A percentile compares a stretch with the other conserved stretches of the same genome.
Evolutionary conservation across 2,329 filamentous ascomycete species (phyloP).

Genomic region (Zymoseptoria passerinii): DNA sequence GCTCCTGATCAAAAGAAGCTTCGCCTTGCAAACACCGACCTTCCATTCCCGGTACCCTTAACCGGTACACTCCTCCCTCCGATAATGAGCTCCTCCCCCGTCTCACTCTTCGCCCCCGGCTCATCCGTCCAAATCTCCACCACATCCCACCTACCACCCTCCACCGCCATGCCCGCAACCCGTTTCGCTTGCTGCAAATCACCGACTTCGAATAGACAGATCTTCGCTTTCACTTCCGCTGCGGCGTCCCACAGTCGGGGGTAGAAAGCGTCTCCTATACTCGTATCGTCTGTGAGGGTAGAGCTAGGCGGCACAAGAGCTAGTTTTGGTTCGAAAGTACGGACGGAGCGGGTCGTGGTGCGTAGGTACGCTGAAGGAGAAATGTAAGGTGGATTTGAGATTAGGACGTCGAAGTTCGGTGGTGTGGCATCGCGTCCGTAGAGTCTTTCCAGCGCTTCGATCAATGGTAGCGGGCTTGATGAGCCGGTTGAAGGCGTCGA

Average conservation of each 20-base stretch:
- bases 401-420: conserved; percentile 50
- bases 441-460: conserved; percentile 10
- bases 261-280: conserved; percentile 56
- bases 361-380: conserved; percentile 55
- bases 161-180: conserved; percentile 48
- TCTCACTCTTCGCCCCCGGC: conserved; percentile 31
- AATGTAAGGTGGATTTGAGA: conserved; percentile 89
- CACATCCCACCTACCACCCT: conserved; percentile 26
- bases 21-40: conserved; percentile 35
- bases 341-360: conserved; percentile 64
- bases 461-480: conserved; percentile 4
- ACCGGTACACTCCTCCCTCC: conserved; percentile 20
- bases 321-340: conserved; percentile 68
- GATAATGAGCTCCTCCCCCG: conserved; percentile 13
- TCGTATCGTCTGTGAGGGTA: conserved; percentile 14
- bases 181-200: conserved; percentile 59
- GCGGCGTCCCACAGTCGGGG: conserved; percentile 53
- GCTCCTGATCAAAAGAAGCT: neutral
- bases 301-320: conserved; percentile 60
- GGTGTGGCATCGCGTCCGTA: neutral
- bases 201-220: conserved; percentile 63
- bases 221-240: conserved; percentile 39
- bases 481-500: neutral
- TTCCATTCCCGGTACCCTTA: conserved; percentile 34
- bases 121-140: conserved; percentile 68